A percentile compares a stretch with the other conserved stretches of the same genome.
Evolutionary conservation across 768 basidiomycete species (phyloP).

Genomic region (Tricholoma furcatifolium): DNA sequence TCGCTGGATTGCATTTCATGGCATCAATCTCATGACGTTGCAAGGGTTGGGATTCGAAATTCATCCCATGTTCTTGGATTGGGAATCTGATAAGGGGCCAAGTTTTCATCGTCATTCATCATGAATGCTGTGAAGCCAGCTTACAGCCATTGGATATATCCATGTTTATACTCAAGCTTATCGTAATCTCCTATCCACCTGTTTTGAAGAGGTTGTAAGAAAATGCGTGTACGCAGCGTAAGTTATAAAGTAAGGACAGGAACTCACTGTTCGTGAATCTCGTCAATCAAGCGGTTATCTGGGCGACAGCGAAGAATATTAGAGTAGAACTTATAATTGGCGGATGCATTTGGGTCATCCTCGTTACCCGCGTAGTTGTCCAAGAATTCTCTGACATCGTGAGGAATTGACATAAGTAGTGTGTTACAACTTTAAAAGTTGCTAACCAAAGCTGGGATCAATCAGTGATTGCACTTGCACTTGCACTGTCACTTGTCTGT

Average conservation of each 20-base stretch:
- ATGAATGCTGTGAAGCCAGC: conserved; percentile 22
- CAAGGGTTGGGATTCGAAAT: conserved; percentile 63
- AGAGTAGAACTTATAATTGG: conserved; percentile 63
- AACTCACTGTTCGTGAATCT: conserved; percentile 58
- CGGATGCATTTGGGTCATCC: conserved; percentile 37
- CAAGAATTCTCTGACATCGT: conserved; percentile 57
- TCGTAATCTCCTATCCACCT: conserved; percentile 69
- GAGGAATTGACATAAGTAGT: conserved; percentile 46
- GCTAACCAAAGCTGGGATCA: too few relatives aligned
- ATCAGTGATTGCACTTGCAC: too few relatives aligned
- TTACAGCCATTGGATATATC: conserved; percentile 80
- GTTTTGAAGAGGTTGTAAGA: background rate
- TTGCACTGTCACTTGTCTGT: too few relatives aligned
- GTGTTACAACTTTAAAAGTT: too few relatives aligned
- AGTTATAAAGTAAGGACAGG: background rate
- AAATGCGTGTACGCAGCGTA: background rate
- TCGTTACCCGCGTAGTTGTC: conserved; percentile 46
- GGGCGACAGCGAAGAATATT: conserved; percentile 57
- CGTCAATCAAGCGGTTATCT: conserved; percentile 59
- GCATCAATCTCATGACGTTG: conserved; percentile 59
- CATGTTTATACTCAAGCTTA: conserved; percentile 66
- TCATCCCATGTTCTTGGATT: conserved; percentile 73
- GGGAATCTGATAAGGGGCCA: conserved; percentile 50
- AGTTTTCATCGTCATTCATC: background rate
- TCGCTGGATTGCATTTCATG: conserved; percentile 49